Conservation (phyloP, 2,329 filamentous ascomycete genomes). For the Cytospora paraplurivora region DNA sequence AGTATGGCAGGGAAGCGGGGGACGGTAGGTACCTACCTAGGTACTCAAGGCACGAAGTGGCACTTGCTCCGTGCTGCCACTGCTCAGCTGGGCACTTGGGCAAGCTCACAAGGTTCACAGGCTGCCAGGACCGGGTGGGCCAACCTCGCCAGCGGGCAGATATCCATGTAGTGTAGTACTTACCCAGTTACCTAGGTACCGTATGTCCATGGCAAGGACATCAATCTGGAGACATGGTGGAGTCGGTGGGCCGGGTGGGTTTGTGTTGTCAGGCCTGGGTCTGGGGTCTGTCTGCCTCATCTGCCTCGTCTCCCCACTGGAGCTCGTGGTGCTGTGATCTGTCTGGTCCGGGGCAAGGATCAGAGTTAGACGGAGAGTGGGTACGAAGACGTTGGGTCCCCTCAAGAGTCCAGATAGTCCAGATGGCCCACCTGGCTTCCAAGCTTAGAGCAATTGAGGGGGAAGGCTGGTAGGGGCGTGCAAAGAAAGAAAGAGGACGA, state of each 20-base stretch:
- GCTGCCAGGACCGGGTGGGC: conserved; percentile 19
- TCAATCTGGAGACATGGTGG: conserved; percentile 10
- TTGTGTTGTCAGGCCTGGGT: conserved; percentile 23
- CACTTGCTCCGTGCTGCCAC: conserved; percentile 25
- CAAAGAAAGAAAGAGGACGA: conserved; percentile 5
- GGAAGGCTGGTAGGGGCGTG: not conserved
- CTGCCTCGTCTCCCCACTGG: conserved; percentile 24
- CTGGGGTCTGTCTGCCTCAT: conserved; percentile 18
- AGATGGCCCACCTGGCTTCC: conserved; percentile 5
- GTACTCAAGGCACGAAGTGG: conserved; percentile 24
- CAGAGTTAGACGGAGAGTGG: conserved; percentile 22
- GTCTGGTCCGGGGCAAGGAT: conserved; percentile 7
- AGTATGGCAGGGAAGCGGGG: conserved; percentile 7
- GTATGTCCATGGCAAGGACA: no score
- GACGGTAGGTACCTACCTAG: conserved; percentile 6
- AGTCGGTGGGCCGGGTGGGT: conserved; percentile 6
- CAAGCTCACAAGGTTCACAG: no score
- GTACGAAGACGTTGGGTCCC: conserved; percentile 23
- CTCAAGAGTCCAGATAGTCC: conserved; percentile 18
- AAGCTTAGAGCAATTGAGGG: not conserved
- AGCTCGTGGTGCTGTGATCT: not conserved
- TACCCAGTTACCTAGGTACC: no score
- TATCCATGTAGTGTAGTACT: no score
- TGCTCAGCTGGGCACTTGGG: not conserved
- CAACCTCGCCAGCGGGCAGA: conserved; percentile 16